Base-by-base conservation (phyloP, 768 basidiomycete species). In the Boletales sp. region DNA sequence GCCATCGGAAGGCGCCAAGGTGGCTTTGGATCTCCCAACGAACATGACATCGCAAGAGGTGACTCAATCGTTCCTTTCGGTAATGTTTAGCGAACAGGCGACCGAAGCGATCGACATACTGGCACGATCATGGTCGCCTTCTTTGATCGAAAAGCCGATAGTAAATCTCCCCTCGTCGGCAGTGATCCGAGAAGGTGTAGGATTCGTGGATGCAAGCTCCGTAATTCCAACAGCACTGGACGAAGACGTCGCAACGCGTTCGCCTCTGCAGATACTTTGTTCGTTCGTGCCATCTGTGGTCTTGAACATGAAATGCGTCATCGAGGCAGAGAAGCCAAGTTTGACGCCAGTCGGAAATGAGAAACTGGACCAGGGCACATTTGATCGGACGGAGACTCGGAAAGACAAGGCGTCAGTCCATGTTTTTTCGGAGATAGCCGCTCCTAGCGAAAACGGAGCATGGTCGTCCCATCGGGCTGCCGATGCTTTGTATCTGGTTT, bases 81-180 rank as follows among this genome's bases (percentile, higher is more conserved):
- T 8, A 13, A 34, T 11, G 5, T 31, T 17, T 14, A 2, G n/a
- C 3, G 37, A 40, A 28, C 33, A 35, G 8, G 19, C 1, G 18
- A 10, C 14, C 12, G 40, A 43, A 19, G 43, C 36, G 32, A 48
- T 37, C 12, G 42, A 37, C 14, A 3, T 15, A 11, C 13, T 43
- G 34, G 21, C 6, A 2, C 43, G 44, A 37, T 4, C 3, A 5
- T 37, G 21, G 10, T 41, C 41, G 8, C 41, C 44, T 31, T 44
- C 36, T 3, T 41, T 28, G 2, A 13, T 21, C 9, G 21, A 1
- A 32, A 11, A 31, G 8, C 55, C 44, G 18, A 39, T 50, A 15
- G 44, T 60, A 13, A 54, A 60, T n/a, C 55, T 60, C 40, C 59
- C 58, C 6, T 49, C 45, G 8, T 8, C 41, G n/a, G n/a, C 46